Conservation (phyloP, 345 rosid genomes). For the Brassica rapa region DNA sequence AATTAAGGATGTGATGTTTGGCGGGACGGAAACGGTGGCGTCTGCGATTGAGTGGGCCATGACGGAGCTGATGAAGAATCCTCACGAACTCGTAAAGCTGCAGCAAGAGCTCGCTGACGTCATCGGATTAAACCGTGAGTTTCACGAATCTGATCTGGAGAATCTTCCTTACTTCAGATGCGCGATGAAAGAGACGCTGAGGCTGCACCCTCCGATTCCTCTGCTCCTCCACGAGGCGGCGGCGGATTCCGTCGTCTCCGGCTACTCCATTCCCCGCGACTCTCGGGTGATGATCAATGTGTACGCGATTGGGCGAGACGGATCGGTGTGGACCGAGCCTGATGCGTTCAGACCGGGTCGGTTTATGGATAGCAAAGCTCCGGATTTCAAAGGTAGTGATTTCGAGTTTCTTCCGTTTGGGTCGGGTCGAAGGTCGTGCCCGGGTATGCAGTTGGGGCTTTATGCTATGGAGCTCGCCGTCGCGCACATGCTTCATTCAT, state of each 20-base stretch:
- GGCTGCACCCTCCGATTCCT: slow-evolving; percentile 85
- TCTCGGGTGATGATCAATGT: slow-evolving; percentile 69
- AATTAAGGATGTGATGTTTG: slow-evolving; percentile 51
- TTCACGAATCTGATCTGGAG: slow-evolving; percentile 63
- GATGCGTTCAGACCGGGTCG: slow-evolving; percentile 56
- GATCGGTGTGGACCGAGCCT: slow-evolving; percentile 62
- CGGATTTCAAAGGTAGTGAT: slow-evolving; percentile 59
- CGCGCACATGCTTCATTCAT: slow-evolving; percentile 69
- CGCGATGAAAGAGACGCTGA: slow-evolving; percentile 61
- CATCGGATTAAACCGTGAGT: slow-evolving; percentile 53
- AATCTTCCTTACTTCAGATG: slow-evolving; percentile 61
- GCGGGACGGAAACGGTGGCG: slow-evolving; percentile 81
- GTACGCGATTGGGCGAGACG: slow-evolving; percentile 63
- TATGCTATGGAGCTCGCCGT: slow-evolving; percentile 65
- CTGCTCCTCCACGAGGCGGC: slow-evolving; percentile 74
- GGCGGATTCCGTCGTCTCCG: slow-evolving; percentile 52
- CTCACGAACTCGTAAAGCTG: slow-evolving; percentile 50
- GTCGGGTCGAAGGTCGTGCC: slow-evolving; percentile 82
- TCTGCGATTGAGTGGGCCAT: slow-evolving; percentile 81
- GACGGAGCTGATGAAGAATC: slow-evolving; percentile 66
- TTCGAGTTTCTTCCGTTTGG: slow-evolving; percentile 78
- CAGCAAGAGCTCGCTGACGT: slow-evolving; percentile 63
- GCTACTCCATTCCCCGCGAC: slow-evolving; percentile 55
- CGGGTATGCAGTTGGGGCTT: slow-evolving; percentile 79
- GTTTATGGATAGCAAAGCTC: slow-evolving; percentile 50